These are phyloP conservation scores for Colletotrichum gloeosporioides DNA, from an alignment of 2,329 filamentous ascomycete species.

Conservation along the genomic window DNA sequence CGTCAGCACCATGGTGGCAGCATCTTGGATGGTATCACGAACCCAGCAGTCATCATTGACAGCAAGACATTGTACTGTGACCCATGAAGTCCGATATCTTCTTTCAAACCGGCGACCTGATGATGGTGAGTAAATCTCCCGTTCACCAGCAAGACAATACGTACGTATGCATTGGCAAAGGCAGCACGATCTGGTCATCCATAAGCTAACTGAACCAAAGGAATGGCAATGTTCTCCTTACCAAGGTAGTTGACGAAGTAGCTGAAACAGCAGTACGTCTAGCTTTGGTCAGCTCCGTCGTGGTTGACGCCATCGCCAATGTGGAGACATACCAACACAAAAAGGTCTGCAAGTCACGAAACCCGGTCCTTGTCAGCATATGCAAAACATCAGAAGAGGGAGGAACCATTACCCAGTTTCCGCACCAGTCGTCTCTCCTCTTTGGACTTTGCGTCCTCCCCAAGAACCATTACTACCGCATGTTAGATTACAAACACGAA, in stretches of 20 bases:
- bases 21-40: conserved; percentile 24
- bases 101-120: conserved; percentile 44
- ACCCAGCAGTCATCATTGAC: conserved; percentile 36
- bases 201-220: neutral
- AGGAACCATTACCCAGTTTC: conserved; percentile 28
- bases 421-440: conserved; percentile 32
- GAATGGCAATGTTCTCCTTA: neutral
- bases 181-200: conserved; percentile 37
- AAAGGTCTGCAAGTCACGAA: conserved; percentile 28
- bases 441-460: conserved; percentile 6
- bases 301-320: neutral
- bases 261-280: conserved; percentile 38
- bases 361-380: neutral
- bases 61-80: conserved; percentile 50
- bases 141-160: neutral
- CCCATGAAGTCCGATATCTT: conserved; percentile 52
- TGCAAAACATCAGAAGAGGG: neutral
- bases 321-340: conserved; percentile 29
- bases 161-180: conserved; percentile 52
- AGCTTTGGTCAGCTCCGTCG: neutral
- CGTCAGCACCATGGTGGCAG: neutral
- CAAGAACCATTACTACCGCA: neutral
- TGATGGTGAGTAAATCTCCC: neutral
- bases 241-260: conserved; percentile 44
- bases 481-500: neutral